These are phyloP conservation scores for Imleria badia DNA, from an alignment of 768 basidiomycete species.

Conservation along the genomic window DNA sequence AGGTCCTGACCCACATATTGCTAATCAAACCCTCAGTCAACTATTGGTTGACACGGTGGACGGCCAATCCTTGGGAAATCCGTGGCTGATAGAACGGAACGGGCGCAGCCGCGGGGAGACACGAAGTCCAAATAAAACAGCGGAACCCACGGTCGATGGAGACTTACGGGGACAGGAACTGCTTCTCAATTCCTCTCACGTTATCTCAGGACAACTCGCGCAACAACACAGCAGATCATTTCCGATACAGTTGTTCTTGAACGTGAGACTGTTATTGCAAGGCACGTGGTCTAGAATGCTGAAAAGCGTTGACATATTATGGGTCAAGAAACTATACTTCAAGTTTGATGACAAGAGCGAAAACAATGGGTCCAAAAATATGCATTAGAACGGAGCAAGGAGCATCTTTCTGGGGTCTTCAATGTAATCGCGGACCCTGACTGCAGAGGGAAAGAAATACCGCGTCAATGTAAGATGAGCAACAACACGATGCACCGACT, in stretches of 20 bases:
- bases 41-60: too few species aligned
- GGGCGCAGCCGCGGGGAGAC: background rate
- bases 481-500: conserved; percentile 28
- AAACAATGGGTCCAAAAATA: background rate
- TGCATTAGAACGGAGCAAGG: conserved; percentile 39
- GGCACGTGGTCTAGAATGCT: conserved; percentile 5
- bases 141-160: background rate
- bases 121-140: background rate
- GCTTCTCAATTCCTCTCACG: too few species aligned
- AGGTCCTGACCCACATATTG: too few species aligned
- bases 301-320: conserved; percentile 12
- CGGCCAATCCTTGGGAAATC: background rate
- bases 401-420: conserved; percentile 95
- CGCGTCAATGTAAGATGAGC: conserved; percentile 1
- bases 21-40: too few species aligned
- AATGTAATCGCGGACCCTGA: conserved; percentile 90
- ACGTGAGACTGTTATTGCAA: background rate
- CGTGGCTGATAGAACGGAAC: background rate
- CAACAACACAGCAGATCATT: background rate
- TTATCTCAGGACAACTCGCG: too few species aligned
- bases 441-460: conserved; percentile 36
- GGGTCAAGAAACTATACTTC: conserved; percentile 9
- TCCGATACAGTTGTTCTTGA: background rate
- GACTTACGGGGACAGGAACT: too few species aligned
- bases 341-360: background rate